Percentiles rank a stretch among this genome's conserved stretches.
phyloP scores from a whole-genome alignment of 345 rosid genomes.

The Syzygium grande region DNA sequence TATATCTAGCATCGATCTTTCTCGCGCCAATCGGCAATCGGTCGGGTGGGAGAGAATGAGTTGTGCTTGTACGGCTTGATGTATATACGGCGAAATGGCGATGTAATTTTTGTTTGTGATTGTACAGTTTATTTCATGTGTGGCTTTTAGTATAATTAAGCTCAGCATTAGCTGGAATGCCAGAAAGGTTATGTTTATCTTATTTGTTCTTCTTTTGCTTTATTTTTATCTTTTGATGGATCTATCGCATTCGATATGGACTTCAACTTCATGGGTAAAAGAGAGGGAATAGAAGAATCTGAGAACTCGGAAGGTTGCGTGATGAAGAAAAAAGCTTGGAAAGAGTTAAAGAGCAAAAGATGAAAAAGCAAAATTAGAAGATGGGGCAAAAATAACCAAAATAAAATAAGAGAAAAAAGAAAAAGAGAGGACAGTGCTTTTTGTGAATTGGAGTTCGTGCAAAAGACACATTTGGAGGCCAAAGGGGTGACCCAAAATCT shows the following conservation, averaged over 20 bases:
- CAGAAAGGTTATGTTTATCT: background rate
- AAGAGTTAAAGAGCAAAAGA: slow-evolving; percentile 2
- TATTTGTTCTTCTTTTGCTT: background rate
- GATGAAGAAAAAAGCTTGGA: slow-evolving; percentile 16
- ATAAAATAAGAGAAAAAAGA: background rate
- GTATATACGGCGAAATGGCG: background rate
- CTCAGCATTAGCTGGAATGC: background rate
- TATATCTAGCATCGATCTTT: background rate
- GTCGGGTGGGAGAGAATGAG: background rate
- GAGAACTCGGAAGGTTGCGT: slow-evolving; percentile 24
- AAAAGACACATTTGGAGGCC: background rate
- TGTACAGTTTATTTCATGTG: background rate
- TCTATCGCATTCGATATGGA: background rate
- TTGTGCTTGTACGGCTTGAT: background rate
- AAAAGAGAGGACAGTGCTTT: background rate
- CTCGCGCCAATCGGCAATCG: background rate
- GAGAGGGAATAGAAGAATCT: background rate
- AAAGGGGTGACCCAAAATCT: background rate
- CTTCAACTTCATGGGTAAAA: background rate
- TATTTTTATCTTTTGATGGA: background rate
- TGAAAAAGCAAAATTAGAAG: background rate
- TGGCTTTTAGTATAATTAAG: background rate
- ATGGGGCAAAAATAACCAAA: background rate
- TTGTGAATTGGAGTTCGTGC: background rate
- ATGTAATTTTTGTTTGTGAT: background rate